Conservation (phyloP, 495 filamentous ascomycete genomes). For the Schizothecium vesticola region DNA sequence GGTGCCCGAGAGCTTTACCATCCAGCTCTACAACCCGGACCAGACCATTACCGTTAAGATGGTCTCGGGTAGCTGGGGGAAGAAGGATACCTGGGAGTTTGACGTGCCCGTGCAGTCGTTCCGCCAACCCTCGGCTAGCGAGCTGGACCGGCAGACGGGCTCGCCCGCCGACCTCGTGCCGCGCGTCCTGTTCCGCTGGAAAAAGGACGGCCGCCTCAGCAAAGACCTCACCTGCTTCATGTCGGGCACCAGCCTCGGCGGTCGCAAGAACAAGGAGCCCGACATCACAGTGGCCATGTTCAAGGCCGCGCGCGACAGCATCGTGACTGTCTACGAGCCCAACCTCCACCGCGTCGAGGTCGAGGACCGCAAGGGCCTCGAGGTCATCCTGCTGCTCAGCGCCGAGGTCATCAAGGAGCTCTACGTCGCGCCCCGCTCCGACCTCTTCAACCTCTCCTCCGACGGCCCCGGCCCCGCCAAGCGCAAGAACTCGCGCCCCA, state of each 20-base stretch:
- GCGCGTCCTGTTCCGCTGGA: slow-evolving; percentile 83
- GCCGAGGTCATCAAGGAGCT: slow-evolving; percentile 84
- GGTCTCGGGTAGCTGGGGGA: slow-evolving; percentile 69
- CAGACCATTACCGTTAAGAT: slow-evolving; percentile 68
- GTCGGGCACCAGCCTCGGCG: slow-evolving; percentile 66
- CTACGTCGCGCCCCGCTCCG: slow-evolving; percentile 61
- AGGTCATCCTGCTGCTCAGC: slow-evolving; percentile 77
- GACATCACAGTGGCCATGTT: slow-evolving; percentile 91
- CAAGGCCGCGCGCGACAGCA: slow-evolving; percentile 42
- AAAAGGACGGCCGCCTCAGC: slow-evolving; percentile 79
- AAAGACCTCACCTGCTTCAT: slow-evolving; percentile 75
- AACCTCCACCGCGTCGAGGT: slow-evolving; percentile 87
- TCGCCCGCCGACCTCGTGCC: slow-evolving; percentile 65
- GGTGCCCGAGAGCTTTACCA: slow-evolving; percentile 68
- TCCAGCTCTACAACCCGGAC: slow-evolving; percentile 93
- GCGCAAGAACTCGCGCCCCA: slow-evolving; percentile 43
- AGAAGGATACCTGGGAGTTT: slow-evolving; percentile 79
- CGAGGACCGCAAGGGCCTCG: slow-evolving; percentile 90
- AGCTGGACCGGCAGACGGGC: slow-evolving; percentile 69
- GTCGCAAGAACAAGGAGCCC: slow-evolving; percentile 77
- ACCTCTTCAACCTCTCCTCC: slow-evolving; percentile 74
- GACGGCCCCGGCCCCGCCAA: slow-evolving; percentile 14
- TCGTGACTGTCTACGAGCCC: slow-evolving; percentile 81
- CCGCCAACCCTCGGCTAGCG: slow-evolving; percentile 66
- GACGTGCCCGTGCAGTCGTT: slow-evolving; percentile 87